Evolutionary conservation across 1,284 basidiomycete genomes (phyloP), one percentile per base, ranked within the genome.

Genomic region (Ceratobasidium papillatum): DNA sequence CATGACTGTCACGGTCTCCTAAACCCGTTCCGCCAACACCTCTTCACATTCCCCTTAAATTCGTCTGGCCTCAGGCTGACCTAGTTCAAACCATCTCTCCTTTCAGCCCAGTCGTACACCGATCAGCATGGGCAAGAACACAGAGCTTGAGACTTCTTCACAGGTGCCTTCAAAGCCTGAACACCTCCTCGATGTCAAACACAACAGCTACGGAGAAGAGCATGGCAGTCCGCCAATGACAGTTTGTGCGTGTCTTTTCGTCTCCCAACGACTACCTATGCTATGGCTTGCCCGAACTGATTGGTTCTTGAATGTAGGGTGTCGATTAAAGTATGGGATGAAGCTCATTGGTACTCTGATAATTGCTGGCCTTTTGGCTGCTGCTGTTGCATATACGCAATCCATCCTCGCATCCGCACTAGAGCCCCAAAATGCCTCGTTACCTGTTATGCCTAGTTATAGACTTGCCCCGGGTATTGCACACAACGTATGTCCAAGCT

Each of bases 371-470:
- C n/a, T 69, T 17, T 30, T 69, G 52, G 58, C 66, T 2, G 66
- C 52, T 7, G 54, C 54, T n/a, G n/a, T n/a, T 25, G 41, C 54
- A 56, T 69, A 69, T 32, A 52, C 58, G 17, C 51, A 47, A 19
- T 69, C 66, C n/a, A 41, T 30, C n/a, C 66, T 52, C 8, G 14
- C 45, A 32, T 52, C 47, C 49, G 27, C 25, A 34, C 19, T 66
- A 25, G 64, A 19, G 17, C 7, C 32, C 14, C n/a, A 32, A 17
- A 49, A 30, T n/a, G n/a, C 63, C 7, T 14, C 2, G 34, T 41
- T 66, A 19, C 64, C 64, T 19, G 32, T 12, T 12, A 47, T 66
- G 3, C 64, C 64, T n/a, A 54, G 47, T 38, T 66, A 66, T 25
- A 14, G 32, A 5, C 64, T 66, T 38, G 49, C 34, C n/a, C 32